Conservation (phyloP, 192 early-diverging fungal genomes). For the Backusella australiensis region DNA sequence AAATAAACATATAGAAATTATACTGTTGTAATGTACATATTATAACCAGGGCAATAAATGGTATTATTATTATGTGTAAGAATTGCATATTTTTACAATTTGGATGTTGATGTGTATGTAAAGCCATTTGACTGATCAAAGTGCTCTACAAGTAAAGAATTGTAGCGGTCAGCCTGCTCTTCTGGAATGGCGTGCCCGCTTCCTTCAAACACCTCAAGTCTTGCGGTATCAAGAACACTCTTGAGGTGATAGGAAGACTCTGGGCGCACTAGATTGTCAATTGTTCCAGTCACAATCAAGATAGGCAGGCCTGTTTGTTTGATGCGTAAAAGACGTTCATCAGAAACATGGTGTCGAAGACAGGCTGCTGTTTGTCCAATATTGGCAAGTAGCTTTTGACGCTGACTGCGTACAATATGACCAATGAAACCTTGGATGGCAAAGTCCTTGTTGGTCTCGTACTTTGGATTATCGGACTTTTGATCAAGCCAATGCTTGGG, state of each 20-base stretch:
- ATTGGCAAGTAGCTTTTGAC: conserved; percentile 26
- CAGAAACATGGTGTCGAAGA: conserved; percentile 34
- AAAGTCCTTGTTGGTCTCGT: conserved; percentile 29
- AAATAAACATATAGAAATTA: not conserved
- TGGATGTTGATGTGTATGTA: not conserved
- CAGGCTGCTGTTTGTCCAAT: conserved; percentile 37
- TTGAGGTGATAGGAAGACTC: conserved; percentile 29
- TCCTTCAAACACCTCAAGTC: conserved; percentile 35
- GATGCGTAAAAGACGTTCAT: conserved; percentile 24
- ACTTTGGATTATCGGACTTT: conserved; percentile 17
- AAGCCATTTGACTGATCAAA: conserved; percentile 10
- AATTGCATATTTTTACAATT: not conserved
- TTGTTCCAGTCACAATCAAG: conserved; percentile 37
- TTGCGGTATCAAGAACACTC: conserved; percentile 17
- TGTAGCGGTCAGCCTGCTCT: conserved; percentile 35
- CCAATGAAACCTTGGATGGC: not conserved
- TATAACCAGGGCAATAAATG: too few relatives aligned
- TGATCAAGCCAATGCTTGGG: conserved; percentile 38
- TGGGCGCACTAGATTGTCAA: conserved; percentile 38
- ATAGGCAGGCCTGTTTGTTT: conserved; percentile 12
- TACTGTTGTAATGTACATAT: not conserved
- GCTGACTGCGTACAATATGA: not conserved
- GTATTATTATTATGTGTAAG: not conserved
- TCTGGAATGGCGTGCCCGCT: conserved; percentile 35
- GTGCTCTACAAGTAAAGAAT: conserved; percentile 29